Conservation (phyloP, 495 filamentous ascomycete species). For the Astrocystis sublimbata region DNA sequence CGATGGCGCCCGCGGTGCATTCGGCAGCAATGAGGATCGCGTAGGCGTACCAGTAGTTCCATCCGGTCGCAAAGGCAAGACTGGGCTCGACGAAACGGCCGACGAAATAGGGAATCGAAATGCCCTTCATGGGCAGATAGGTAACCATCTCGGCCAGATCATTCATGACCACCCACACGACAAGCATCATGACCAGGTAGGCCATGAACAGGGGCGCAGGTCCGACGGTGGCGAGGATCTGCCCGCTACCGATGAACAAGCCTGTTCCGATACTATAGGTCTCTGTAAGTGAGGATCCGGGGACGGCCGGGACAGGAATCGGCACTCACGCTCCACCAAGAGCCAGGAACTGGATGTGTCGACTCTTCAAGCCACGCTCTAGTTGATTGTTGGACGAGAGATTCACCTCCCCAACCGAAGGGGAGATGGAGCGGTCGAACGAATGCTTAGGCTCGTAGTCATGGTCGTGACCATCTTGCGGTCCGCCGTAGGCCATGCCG, state of each 20-base stretch:
- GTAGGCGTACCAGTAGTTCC: slow-evolving; percentile 65
- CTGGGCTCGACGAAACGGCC: slow-evolving; percentile 72
- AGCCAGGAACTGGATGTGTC: slow-evolving; percentile 73
- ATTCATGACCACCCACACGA: slow-evolving; percentile 50
- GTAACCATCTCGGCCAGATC: slow-evolving; percentile 54
- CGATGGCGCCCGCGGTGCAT: slow-evolving; percentile 49
- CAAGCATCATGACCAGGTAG: slow-evolving; percentile 49
- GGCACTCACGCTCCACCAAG: slow-evolving; percentile 57
- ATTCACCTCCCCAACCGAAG: slow-evolving; percentile 47
- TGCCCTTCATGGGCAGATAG: slow-evolving; percentile 62
- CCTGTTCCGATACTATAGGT: slow-evolving; percentile 61
- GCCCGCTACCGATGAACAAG: slow-evolving; percentile 55
- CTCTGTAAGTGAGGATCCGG: not conserved
- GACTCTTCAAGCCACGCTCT: slow-evolving; percentile 63
- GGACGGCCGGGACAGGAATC: not conserved
- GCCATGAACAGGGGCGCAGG: slow-evolving; percentile 55
- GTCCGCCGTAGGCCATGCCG: not conserved
- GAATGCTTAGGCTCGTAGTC: slow-evolving; percentile 43
- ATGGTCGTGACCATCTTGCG: slow-evolving; percentile 14
- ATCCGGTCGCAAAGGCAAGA: slow-evolving; percentile 78
- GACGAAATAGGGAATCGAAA: slow-evolving; percentile 64
- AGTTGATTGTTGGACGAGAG: slow-evolving; percentile 44
- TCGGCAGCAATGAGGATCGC: slow-evolving; percentile 53
- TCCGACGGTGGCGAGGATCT: slow-evolving; percentile 47
- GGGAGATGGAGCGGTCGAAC: slow-evolving; percentile 46